phyloP scores from a whole-genome alignment of 495 filamentous ascomycete species.

The Aspergillus heteromorphus region DNA sequence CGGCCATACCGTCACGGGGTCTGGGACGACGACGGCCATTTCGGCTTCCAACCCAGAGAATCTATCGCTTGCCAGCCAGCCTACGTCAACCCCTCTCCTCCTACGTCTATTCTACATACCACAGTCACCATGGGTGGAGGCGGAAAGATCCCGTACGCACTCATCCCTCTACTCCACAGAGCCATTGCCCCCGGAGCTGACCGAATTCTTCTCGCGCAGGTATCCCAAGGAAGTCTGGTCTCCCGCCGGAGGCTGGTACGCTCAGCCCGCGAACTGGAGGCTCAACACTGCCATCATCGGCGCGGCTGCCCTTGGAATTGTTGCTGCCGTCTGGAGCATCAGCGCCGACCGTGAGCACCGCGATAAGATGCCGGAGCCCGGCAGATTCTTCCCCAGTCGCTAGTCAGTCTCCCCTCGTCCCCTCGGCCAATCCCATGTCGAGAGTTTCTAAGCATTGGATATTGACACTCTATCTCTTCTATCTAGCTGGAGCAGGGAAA shows the following conservation, averaged over 20 bases:
- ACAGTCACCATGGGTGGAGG: conserved; percentile 52
- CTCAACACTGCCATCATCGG: conserved; percentile 83
- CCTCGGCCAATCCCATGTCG: conserved; percentile 2
- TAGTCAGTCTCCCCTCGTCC: conserved; percentile 57
- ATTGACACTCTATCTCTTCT: conserved; percentile 14
- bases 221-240: conserved; percentile 99
- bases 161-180: not conserved
- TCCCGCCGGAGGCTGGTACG: conserved; percentile 95
- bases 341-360: conserved; percentile 80
- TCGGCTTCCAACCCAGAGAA: conserved; percentile 29
- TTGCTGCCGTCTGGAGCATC: conserved; percentile 66
- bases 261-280: conserved; percentile 91
- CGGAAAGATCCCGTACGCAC: conserved; percentile 81
- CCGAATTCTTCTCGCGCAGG: conserved; percentile 40
- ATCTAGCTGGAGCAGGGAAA: conserved; percentile 84
- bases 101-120: conserved; percentile 23
- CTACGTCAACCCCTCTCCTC: conserved; percentile 19
- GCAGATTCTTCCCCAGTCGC: conserved; percentile 90
- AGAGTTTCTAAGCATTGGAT: conserved; percentile 1
- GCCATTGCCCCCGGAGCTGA: conserved; percentile 17
- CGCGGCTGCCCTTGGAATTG: conserved; percentile 66
- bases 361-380: conserved; percentile 78
- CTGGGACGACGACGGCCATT: conserved; percentile 25
- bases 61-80: conserved; percentile 18
- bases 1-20: conserved; percentile 26